These are phyloP conservation scores for Rhizopus microsporus DNA, from an alignment of 371 early-diverging fungal species.

Conservation along the genomic window DNA sequence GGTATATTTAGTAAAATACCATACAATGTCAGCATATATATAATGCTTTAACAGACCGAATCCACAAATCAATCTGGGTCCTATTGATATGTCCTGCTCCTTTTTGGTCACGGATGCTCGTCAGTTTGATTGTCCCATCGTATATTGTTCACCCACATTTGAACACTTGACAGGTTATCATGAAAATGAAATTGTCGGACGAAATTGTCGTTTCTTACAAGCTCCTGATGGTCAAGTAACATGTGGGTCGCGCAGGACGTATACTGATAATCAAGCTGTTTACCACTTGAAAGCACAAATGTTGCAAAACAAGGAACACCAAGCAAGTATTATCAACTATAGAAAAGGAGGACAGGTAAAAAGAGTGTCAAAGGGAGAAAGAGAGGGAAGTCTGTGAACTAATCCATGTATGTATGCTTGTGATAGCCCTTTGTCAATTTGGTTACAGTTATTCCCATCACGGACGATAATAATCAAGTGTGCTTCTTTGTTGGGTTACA, in stretches of 20 bases:
- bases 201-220: conserved; percentile 73
- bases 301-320: conserved; percentile 58
- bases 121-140: conserved; percentile 56
- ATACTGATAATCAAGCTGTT: conserved; percentile 63
- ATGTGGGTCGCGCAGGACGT: conserved; percentile 54
- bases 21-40: not conserved
- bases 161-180: conserved; percentile 66
- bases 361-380: not conserved
- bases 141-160: conserved; percentile 68
- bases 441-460: conserved; percentile 68
- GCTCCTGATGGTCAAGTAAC: conserved; percentile 57
- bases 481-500: conserved; percentile 73
- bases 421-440: conserved; percentile 72
- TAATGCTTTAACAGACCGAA: conserved; percentile 40
- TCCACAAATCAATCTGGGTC: conserved; percentile 64
- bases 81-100: conserved; percentile 68
- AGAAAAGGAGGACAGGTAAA: conserved; percentile 62
- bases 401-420: not conserved
- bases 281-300: conserved; percentile 56
- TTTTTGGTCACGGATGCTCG: conserved; percentile 62
- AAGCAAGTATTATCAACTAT: conserved; percentile 69
- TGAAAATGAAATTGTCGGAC: conserved; percentile 59
- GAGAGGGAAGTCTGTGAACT: not conserved
- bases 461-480: conserved; percentile 44
- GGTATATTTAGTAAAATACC: conserved; percentile 19